These are phyloP conservation scores for Cyberlindnera petersonii DNA, from an alignment of 805 yeast species.

Conservation along the genomic window DNA sequence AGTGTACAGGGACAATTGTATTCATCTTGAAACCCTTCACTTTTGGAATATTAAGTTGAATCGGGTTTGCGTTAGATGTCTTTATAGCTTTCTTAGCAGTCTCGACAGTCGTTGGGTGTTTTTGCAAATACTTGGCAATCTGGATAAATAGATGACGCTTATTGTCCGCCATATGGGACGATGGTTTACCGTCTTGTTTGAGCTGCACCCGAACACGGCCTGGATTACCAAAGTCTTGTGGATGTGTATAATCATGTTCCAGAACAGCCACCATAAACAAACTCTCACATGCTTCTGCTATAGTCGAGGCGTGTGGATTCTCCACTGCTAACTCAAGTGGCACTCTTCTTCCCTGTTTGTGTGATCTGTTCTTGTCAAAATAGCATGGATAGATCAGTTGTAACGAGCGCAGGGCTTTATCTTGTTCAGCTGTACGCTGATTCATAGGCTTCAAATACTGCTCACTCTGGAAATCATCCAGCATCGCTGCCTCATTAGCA, in stretches of 20 bases:
- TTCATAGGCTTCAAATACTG: constrained; percentile 5
- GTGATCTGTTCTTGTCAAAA: constrained; percentile 75
- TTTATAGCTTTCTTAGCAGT: constrained; percentile 61
- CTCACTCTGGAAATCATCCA: constrained; percentile 17
- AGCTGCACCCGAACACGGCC: constrained; percentile 85
- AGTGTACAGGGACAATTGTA: constrained; percentile 82
- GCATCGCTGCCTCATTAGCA: neutral
- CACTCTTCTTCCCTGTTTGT: constrained; percentile 81
- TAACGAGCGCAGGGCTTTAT: constrained; percentile 59
- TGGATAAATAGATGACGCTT: constrained; percentile 65
- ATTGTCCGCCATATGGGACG: constrained; percentile 35
- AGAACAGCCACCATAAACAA: constrained; percentile 39
- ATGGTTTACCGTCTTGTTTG: constrained; percentile 46
- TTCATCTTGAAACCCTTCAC: constrained; percentile 89
- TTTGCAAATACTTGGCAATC: constrained; percentile 56
- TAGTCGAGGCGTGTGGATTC: constrained; percentile 82
- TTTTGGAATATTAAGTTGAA: too few relatives aligned
- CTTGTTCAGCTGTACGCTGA: too few relatives aligned
- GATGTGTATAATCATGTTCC: constrained; percentile 85
- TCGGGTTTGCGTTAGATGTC: too few relatives aligned
- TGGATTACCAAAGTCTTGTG: constrained; percentile 96
- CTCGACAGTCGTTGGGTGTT: constrained; percentile 64
- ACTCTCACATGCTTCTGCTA: constrained; percentile 63
- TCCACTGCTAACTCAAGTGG: constrained; percentile 62
- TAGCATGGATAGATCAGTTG: constrained; percentile 88